A percentile compares a stretch with the other conserved stretches of the same genome.
These are phyloP conservation scores for Nannochloropsis salina DNA, from an alignment of 108 stramenopile genomes.

Conservation along the genomic window DNA sequence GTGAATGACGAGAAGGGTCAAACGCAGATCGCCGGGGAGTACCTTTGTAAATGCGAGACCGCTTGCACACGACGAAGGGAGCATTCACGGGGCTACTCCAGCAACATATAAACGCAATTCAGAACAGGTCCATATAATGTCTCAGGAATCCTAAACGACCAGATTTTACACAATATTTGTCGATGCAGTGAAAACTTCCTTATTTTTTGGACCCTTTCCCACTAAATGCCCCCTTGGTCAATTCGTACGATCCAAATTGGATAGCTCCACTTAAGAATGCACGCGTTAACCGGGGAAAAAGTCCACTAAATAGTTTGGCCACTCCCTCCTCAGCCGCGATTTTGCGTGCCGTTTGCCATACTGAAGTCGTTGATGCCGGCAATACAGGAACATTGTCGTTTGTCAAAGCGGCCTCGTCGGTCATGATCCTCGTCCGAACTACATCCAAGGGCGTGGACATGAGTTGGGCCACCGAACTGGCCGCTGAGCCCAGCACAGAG, in stretches of 20 bases:
- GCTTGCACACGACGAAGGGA: no score
- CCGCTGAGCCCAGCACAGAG: constrained; percentile 41
- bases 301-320: constrained; percentile 39
- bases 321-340: constrained; percentile 38
- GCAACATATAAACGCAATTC: no score
- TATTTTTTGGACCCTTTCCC: no score
- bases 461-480: constrained; percentile 38
- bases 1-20: no score
- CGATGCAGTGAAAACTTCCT: no score
- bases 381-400: background rate
- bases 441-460: constrained; percentile 53
- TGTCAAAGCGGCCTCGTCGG: background rate
- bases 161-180: no score
- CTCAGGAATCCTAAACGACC: no score
- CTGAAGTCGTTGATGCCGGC: background rate
- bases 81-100: no score
- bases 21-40: no score
- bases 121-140: no score
- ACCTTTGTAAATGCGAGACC: no score
- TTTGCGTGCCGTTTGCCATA: constrained; percentile 21
- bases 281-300: constrained; percentile 40
- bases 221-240: constrained; percentile 44
- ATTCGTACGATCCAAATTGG: constrained; percentile 53
- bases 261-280: constrained; percentile 48
- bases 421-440: constrained; percentile 45